These are phyloP conservation scores for Macaranga tanarius DNA, from an alignment of 441 rosid species.

Conservation along the genomic window DNA sequence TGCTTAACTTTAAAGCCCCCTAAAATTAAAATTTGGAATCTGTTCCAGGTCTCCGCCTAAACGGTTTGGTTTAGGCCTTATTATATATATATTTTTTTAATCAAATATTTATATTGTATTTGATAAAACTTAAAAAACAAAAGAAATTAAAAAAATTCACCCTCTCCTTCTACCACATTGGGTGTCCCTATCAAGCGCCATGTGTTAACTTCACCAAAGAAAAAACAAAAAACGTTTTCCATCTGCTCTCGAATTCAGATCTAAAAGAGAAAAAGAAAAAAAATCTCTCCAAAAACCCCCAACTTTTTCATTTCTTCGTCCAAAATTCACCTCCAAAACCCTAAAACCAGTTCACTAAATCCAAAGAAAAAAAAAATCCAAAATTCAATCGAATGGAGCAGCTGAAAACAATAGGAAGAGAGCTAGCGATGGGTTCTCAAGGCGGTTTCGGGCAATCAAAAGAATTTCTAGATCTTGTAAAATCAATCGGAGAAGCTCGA, in stretches of 20 bases:
- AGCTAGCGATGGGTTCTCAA: slow-evolving; percentile 98
- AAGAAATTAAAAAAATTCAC: too few relatives aligned
- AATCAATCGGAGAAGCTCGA: slow-evolving; percentile 98
- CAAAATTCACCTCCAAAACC: neutral
- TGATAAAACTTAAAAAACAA: too few relatives aligned
- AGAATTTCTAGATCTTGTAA: slow-evolving; percentile 94
- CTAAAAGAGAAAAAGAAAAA: neutral
- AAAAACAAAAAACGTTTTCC: neutral
- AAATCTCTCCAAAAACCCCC: too few relatives aligned
- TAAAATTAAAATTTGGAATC: too few relatives aligned
- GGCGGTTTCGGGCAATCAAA: slow-evolving; percentile 95
- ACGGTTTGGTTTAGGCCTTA: too few relatives aligned
- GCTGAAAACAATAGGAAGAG: slow-evolving; percentile 91
- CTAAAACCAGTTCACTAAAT: neutral
- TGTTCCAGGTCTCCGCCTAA: too few relatives aligned
- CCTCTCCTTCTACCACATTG: neutral
- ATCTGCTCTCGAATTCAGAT: neutral
- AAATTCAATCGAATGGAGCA: slow-evolving; percentile 59
- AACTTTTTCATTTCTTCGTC: neutral
- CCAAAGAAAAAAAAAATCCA: neutral
- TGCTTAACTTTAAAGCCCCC: too few relatives aligned
- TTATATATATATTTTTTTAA: too few relatives aligned
- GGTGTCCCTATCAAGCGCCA: neutral
- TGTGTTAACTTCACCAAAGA: neutral
- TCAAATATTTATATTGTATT: too few relatives aligned